Evolutionary conservation across 2,329 filamentous ascomycete genomes (phyloP), one percentile per base, ranked within the genome.

Genomic region (Cladosporium sp.): DNA sequence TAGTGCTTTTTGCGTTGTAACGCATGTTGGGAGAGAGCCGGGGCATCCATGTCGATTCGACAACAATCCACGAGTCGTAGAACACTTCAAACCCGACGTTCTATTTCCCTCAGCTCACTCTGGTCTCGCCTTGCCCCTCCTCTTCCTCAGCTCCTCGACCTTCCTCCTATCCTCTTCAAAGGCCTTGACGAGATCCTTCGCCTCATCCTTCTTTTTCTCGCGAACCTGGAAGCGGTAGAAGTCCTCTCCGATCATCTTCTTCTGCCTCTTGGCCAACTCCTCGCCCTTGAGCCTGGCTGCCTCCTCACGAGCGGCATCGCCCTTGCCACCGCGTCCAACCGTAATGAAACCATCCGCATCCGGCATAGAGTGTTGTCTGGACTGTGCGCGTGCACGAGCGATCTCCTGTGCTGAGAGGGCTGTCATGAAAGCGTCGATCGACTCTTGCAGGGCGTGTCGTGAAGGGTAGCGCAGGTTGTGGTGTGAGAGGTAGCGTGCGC

Each of bases 341-440:
- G 92, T 97, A 51, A 97, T 83, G 72, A 99, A 99, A 1, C 94
- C 94, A 73, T 99, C 94, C 69, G 91, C 92, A 73, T 99, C 94
- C 0, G 93, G 91, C 68, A 91, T 87, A 65, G 88, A 88, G 61
- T 90, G 85, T 61, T 88, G 78, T 58, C 83, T 70, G 76, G 88
- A 70, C 79, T 81, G 76, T 78, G 86, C 64, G 69, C 82, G 66
- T 79, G 87, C 74, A 80, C 87, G 75, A 73, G 85, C 80, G 83
- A 89, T 76, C 80, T 90, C 76, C 70, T 83, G 76, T 81, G 88
- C 73, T 25, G 75, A 73, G 77, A 92, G 97, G n/a, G 86, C 80
- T 20, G 84, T 82, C 82, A 97, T 96, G 78, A 92, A 97, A 37
- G 87, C 85, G 69, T 97, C 92, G 22, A 96, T 88, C 3, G 85